phyloP scores from a whole-genome alignment of 2,329 filamentous ascomycete genomes.

The Diaporthe amygdali region DNA sequence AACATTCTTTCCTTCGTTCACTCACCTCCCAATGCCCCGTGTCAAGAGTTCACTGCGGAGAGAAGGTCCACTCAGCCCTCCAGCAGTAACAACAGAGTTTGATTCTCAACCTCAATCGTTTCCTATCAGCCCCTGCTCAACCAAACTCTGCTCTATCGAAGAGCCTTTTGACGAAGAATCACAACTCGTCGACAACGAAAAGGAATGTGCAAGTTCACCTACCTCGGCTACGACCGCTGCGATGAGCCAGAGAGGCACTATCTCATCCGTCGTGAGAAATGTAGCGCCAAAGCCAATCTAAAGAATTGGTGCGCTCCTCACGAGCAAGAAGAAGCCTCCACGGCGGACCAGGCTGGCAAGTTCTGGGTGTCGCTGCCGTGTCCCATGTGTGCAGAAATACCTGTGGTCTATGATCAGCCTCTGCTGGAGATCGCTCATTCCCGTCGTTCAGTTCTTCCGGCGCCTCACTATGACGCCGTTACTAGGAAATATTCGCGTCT shows the following conservation, averaged over 20 bases:
- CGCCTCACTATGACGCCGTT: constrained; percentile 24
- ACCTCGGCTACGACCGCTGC: constrained; percentile 24
- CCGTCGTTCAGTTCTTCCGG: constrained; percentile 24
- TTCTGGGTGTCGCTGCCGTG: constrained; percentile 20
- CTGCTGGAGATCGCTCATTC: constrained; percentile 27
- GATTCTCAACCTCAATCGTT: background rate
- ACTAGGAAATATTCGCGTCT: constrained; percentile 21
- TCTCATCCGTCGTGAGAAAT: constrained; percentile 27
- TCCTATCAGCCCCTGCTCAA: background rate
- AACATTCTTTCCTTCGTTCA: background rate
- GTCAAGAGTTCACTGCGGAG: constrained; percentile 16
- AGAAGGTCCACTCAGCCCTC: constrained; percentile 13
- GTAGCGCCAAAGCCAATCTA: constrained; percentile 22
- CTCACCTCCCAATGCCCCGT: constrained; percentile 15
- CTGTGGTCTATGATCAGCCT: constrained; percentile 25
- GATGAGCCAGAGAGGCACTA: constrained; percentile 27
- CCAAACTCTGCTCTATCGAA: background rate
- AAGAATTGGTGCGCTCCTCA: constrained; percentile 26
- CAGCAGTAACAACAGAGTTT: constrained; percentile 11
- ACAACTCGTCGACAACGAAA: background rate
- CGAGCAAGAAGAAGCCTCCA: constrained; percentile 22
- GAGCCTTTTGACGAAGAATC: background rate
- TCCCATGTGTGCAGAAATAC: constrained; percentile 24
- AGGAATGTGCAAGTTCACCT: constrained; percentile 27
- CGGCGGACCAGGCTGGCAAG: constrained; percentile 11